phyloP scores from a whole-genome alignment of 805 yeast genomes.

The Ogataea angusta region DNA sequence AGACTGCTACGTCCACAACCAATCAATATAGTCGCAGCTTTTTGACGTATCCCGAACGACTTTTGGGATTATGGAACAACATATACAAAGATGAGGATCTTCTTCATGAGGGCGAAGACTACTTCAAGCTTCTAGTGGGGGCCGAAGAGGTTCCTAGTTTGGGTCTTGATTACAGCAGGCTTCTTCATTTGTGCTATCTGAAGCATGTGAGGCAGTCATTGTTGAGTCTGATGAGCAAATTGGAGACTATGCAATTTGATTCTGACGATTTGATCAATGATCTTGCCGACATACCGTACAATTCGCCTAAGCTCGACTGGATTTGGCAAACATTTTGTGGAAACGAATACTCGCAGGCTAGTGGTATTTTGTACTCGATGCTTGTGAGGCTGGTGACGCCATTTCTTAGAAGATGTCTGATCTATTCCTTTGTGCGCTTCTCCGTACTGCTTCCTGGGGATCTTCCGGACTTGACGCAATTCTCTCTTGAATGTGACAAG shows the following conservation, averaged over 20 bases:
- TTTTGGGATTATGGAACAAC: slow-evolving; percentile 53
- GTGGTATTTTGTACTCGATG: slow-evolving; percentile 49
- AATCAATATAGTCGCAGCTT: slow-evolving; percentile 15
- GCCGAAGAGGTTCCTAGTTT: slow-evolving; percentile 46
- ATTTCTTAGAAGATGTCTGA: slow-evolving; percentile 59
- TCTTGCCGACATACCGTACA: slow-evolving; percentile 11
- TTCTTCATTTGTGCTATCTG: slow-evolving; percentile 47
- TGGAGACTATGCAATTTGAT: slow-evolving; percentile 9
- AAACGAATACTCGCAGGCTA: slow-evolving; percentile 29
- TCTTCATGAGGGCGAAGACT: slow-evolving; percentile 41
- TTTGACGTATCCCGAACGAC: slow-evolving; percentile 29
- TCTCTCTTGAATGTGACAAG: slow-evolving; percentile 49
- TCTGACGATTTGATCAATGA: slow-evolving; percentile 9
- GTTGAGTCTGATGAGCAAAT: slow-evolving; percentile 18
- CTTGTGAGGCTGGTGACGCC: slow-evolving; percentile 57
- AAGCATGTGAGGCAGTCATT: slow-evolving; percentile 53
- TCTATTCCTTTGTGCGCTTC: slow-evolving; percentile 52
- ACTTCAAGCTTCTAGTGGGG: slow-evolving; percentile 50
- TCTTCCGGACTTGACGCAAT: slow-evolving; percentile 20
- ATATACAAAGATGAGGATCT: slow-evolving; percentile 38
- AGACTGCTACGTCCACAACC: slow-evolving; percentile 19
- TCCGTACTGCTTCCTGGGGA: slow-evolving; percentile 39
- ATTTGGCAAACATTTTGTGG: slow-evolving; percentile 27
- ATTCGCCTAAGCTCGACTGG: slow-evolving; percentile 13
- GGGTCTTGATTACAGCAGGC: slow-evolving; percentile 43